phyloP scores from a whole-genome alignment of 352 stramenopile species.

The Blastocystis hominis region DNA sequence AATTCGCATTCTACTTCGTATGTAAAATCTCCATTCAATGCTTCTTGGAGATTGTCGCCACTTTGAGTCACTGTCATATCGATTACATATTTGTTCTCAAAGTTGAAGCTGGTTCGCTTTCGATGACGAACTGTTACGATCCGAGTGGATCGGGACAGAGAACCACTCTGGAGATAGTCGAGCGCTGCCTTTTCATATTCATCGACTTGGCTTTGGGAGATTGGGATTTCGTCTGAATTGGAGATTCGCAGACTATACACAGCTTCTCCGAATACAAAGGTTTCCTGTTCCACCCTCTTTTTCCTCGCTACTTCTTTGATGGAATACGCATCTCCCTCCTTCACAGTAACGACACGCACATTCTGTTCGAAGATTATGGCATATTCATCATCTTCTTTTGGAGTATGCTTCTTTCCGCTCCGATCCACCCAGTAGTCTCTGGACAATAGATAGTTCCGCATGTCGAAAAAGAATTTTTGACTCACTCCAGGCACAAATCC shows the following conservation, averaged over 20 bases:
- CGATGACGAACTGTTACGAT: neutral
- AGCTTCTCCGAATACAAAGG: neutral
- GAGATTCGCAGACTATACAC: neutral
- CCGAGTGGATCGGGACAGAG: too few species aligned
- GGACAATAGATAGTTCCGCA: neutral
- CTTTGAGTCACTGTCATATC: neutral
- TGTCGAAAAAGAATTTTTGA: neutral
- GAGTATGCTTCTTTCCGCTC: neutral
- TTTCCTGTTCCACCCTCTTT: neutral
- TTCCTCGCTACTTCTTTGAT: neutral
- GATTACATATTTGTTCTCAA: neutral
- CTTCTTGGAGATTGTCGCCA: neutral
- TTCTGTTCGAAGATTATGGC: neutral
- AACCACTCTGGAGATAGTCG: neutral
- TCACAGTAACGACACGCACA: neutral
- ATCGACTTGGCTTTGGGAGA: neutral
- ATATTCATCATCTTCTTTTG: constrained; percentile 2
- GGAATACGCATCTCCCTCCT: neutral
- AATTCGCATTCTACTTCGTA: constrained; percentile 28
- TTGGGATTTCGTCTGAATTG: neutral
- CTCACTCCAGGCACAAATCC: constrained; percentile 6
- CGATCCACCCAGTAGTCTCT: constrained; percentile 6
- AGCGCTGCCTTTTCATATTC: neutral
- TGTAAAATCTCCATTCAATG: neutral
- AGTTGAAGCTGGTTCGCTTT: neutral